A percentile compares a stretch with the other conserved stretches of the same genome.
phyloP scores from a whole-genome alignment of 2,329 filamentous ascomycete genomes.

The Aphanoascus verrucosus region DNA sequence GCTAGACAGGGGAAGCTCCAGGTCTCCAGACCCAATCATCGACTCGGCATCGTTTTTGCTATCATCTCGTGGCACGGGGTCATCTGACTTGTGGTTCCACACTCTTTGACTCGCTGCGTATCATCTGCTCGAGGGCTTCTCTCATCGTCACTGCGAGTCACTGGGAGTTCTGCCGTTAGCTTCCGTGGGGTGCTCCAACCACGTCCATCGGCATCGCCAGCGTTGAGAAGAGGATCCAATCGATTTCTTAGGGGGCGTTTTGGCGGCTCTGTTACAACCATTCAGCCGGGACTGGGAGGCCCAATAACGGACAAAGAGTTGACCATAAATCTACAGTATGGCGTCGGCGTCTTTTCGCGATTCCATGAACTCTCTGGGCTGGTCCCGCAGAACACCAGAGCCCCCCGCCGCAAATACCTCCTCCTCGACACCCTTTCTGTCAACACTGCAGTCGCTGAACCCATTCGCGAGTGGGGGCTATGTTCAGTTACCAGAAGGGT shows the following conservation, averaged over 20 bases:
- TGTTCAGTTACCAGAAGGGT: constrained; percentile 74
- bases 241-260: neutral
- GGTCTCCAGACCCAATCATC: constrained; percentile 3
- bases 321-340: constrained; percentile 42
- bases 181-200: constrained; percentile 8
- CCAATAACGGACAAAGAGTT: neutral
- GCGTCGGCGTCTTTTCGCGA: constrained; percentile 82
- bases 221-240: neutral
- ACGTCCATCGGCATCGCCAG: neutral
- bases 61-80: constrained; percentile 4
- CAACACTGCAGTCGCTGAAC: constrained; percentile 73
- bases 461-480: constrained; percentile 75
- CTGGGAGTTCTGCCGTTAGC: constrained; percentile 6
- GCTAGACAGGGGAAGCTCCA: constrained; percentile 3
- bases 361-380: constrained; percentile 88
- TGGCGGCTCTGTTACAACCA: constrained; percentile 3
- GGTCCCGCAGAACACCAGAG: constrained; percentile 64
- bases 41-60: constrained; percentile 1
- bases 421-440: constrained; percentile 62
- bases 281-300: neutral
- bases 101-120: constrained; percentile 6
- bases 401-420: constrained; percentile 53
- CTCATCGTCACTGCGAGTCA: constrained; percentile 2
- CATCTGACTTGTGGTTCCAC: constrained; percentile 11
- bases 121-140: constrained; percentile 4